Evolutionary conservation across 768 basidiomycete species (phyloP), one percentile per base, ranked within the genome.

Genomic region (Scleroderma citrinum): DNA sequence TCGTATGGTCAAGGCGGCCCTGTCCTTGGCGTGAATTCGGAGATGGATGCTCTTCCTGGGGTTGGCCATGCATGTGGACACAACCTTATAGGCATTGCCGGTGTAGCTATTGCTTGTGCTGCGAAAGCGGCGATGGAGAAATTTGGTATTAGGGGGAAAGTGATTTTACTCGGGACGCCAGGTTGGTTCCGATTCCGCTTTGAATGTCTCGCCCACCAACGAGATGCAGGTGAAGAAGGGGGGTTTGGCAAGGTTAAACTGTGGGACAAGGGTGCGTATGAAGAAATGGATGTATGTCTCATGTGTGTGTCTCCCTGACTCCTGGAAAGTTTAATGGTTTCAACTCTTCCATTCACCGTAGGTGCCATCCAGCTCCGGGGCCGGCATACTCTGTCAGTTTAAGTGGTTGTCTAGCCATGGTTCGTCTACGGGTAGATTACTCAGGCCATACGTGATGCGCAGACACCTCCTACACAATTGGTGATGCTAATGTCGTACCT

Each of bases 361-460:
- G 88, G 85, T 90, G 84, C 56, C 88, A 89, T 55, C 86, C 90
- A 16, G 86, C 84, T 32, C 83, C 87, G 16, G 88, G 90, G 1
- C 87, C 87, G 1, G 73, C 79, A 5, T 75, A 76, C 7, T 84
- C 82, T 3, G 77, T 84, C 32, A 85, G 81, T 52, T 69, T 91
- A 34, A 79, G 74, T 42, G 71, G 80, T 51, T 80, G 73, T 53
- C 74, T 90, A 5, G 87, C 89, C 2, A 52, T 88, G 16, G 73
- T 82, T 46, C 67, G 76, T 8, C 55, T 87, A 10, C 61, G 69
- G 3, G 81, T 83, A 2, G 84, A 88, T 63, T 91, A 81, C 58
- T 65, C 64, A 39, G 89, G 89, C 3, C 87, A 85, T 56, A 85
- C 86, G 88, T 87, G 49, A 52, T 72, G 54, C 19, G 24, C 32